Base-by-base conservation (phyloP, 352 stramenopile species). In the Globisporangium okanoganense region DNA sequence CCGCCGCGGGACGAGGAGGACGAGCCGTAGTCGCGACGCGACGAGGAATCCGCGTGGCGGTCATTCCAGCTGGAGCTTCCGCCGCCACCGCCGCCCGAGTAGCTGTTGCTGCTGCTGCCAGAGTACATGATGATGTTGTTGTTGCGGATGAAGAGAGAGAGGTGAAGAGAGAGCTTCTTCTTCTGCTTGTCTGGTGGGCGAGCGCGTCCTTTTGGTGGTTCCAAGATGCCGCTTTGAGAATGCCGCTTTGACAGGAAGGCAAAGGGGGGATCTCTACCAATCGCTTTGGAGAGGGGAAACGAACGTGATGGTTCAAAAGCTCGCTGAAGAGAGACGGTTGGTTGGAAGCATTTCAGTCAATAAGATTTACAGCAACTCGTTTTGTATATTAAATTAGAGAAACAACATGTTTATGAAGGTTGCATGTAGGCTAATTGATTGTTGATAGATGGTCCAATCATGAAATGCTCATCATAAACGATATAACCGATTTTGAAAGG, bases 21-120 rank as follows among this genome's bases (percentile, higher is more conserved):
- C 18, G 61, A 61, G 58, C 74, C 71, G 52, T 86, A 82, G 62
- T 85, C 80, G 29, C 80, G 81, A 67, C 81, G 83, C 57, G 81
- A 91, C 41, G 81, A 93, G 61, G 79, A 91, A 61, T 93, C 81
- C 63, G 67, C 71, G 71, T 90, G 78, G 66, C 81, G 73, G 65
- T 91, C 81, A 58, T 75, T 71, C 66, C 76, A 79, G 67, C 70
- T 78, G 31, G 47, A 62, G 60, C 49, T 47, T 38, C 57, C 47
- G 36, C 57, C 57, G 61, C 71, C 58, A 58, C 71, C 66, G 49
- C 64, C 47, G 49, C 64, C 47, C 14, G 58, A 62, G 58, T 58
- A 48, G 49, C 66, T 50, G 48, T 65, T 58, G 64, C 65, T 47
- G 38, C 70, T 45, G 67, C 70, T 45, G 67, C 78, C 75, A 51